Evolutionary conservation across 192 early-diverging fungal genomes (phyloP), one percentile per base, ranked within the genome.

Genomic region (Coemansia sp.): DNA sequence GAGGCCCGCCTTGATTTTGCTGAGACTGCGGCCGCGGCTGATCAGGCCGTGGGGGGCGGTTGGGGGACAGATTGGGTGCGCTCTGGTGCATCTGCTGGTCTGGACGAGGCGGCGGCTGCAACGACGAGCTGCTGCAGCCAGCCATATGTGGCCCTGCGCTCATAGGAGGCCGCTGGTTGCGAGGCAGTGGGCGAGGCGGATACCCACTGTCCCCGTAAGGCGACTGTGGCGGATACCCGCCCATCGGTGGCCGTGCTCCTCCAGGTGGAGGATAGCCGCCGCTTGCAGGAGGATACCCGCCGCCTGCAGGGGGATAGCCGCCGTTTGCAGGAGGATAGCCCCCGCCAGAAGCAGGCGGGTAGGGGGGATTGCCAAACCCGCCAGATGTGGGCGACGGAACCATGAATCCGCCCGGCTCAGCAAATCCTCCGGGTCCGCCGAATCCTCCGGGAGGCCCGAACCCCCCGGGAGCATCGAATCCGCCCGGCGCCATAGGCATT

Each of bases 401-500:
- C 21, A 44, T 28, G 44, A 68, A 68, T 16, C 63, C 63, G 5
- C 55, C 63, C 6, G 63, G 63, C 16, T 18, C 53, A 30, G 37
- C 58, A 36, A 42, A 44, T 10, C 60, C 60, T 35, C 59, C 66
- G 9, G 56, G 50, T 5, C 59, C 54, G 18, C 47, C 50, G 14
- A 45, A 45, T 45, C 43, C 43, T n/a, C n/a, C n/a, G n/a, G n/a
- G n/a, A 48, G 50, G 15, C 53, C 37, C 26, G 15, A 15, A 15
- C 10, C 16, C 16, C 19, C 57, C 57, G 31, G 55, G 30, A 9
- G 14, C 26, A 51, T 31, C 43, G n/a, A 62, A 62, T 2, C 53
- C 61, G 20, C 39, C 54, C 16, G 69, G 57, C 5, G 44, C 53
- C 11, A 31, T 53, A 9, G 71, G 71, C 71, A 74, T 74, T 9